These are phyloP conservation scores for Articulospora tetracladia DNA, from an alignment of 495 filamentous ascomycete genomes.

Conservation along the genomic window DNA sequence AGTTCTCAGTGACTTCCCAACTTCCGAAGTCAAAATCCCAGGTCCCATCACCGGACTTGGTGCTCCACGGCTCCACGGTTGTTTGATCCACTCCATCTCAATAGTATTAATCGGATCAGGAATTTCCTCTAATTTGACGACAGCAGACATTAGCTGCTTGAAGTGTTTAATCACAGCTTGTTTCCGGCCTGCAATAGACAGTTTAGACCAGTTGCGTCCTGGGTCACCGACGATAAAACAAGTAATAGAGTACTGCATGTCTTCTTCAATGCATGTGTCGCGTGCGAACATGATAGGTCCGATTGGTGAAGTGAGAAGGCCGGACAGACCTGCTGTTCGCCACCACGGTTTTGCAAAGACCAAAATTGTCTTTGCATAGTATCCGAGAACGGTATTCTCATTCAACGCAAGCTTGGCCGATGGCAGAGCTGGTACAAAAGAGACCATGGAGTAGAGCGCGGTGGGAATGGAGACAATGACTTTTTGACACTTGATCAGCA, in stretches of 20 bases:
- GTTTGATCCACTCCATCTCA: conserved; percentile 1
- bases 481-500: conserved; percentile 26
- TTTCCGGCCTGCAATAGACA: background rate
- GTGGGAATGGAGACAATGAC: conserved; percentile 33
- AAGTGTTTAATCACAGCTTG: background rate
- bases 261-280: conserved; percentile 31
- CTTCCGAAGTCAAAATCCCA: background rate
- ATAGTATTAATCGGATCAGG: background rate
- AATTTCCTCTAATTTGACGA: background rate
- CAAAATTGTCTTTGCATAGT: conserved; percentile 34
- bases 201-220: conserved; percentile 7
- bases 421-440: conserved; percentile 29
- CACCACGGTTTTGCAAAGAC: conserved; percentile 36
- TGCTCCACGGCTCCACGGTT: background rate
- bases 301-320: conserved; percentile 28
- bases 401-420: conserved; percentile 12
- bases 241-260: conserved; percentile 33
- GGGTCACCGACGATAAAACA: conserved; percentile 33
- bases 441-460: conserved; percentile 25
- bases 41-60: background rate
- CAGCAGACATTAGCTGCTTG: background rate
- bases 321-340: conserved; percentile 31
- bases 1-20: background rate
- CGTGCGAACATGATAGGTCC: conserved; percentile 35
- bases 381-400: conserved; percentile 25